phyloP scores from a whole-genome alignment of 169 alveolate genomes.

The Plasmodium gonderi region DNA sequence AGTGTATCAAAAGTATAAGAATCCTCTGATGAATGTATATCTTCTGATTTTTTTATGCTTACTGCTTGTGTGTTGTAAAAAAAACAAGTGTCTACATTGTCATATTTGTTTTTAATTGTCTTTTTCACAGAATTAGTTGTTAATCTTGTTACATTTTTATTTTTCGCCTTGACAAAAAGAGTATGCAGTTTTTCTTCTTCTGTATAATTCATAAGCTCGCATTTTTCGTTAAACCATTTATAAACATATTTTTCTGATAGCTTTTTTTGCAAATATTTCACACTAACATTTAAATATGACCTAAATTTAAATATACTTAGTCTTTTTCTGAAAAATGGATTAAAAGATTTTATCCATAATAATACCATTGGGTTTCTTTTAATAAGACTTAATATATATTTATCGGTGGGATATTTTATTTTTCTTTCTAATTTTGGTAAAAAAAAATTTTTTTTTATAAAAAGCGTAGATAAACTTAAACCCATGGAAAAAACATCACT shows the following conservation, averaged over 20 bases:
- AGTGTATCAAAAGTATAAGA: neutral
- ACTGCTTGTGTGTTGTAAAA: neutral
- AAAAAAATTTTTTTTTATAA: constrained; percentile 21
- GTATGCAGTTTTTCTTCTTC: neutral
- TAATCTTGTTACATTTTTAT: neutral
- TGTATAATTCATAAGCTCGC: neutral
- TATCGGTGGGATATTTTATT: neutral
- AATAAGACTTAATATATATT: neutral
- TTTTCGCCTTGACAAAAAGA: neutral
- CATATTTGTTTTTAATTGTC: neutral
- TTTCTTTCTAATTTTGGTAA: constrained; percentile 11
- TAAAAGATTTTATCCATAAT: constrained; percentile 39
- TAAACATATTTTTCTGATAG: constrained; percentile 49
- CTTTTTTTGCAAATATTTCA: neutral
- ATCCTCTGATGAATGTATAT: neutral
- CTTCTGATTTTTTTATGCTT: neutral
- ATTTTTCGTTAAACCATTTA: constrained; percentile 21
- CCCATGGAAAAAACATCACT: constrained; percentile 64
- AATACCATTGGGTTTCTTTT: constrained; percentile 57
- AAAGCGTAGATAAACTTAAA: constrained; percentile 41
- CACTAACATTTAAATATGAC: constrained; percentile 24
- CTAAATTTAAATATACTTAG: constrained; percentile 32
- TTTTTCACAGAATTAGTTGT: neutral
- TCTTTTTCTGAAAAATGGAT: constrained; percentile 16
- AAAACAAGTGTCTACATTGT: constrained; percentile 4